phyloP scores from a whole-genome alignment of 768 basidiomycete species.

The Lactifluus hygrophoroides region DNA sequence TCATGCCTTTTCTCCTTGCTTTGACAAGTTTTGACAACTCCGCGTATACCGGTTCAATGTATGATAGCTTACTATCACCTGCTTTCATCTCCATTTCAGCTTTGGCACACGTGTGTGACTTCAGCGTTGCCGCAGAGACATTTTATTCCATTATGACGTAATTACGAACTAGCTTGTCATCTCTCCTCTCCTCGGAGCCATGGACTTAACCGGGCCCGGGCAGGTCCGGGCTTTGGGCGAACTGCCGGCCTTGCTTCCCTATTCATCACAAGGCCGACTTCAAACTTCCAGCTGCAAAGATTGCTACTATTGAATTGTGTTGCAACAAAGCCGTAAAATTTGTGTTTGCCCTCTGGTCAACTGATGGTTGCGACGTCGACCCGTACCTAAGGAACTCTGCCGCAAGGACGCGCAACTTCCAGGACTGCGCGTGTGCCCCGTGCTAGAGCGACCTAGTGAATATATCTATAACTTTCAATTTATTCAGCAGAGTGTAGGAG shows the following conservation, averaged over 20 bases:
- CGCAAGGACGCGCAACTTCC: constrained; percentile 30
- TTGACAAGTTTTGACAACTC: background rate
- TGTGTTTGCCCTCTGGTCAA: constrained; percentile 36
- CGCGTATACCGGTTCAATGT: background rate
- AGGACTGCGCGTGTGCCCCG: too few relatives aligned
- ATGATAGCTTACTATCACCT: background rate
- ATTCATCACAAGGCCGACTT: constrained; percentile 30
- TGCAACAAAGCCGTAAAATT: constrained; percentile 56
- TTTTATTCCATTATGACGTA: constrained; percentile 39
- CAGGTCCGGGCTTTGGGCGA: too few relatives aligned
- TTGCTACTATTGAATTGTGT: constrained; percentile 44
- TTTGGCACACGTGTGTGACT: constrained; percentile 56
- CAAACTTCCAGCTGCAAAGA: constrained; percentile 49
- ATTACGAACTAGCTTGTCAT: too few relatives aligned
- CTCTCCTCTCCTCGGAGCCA: too few relatives aligned
- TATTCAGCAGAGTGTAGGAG: constrained; percentile 50
- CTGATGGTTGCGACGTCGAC: constrained; percentile 45
- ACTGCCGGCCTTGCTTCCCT: too few relatives aligned
- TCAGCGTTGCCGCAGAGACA: constrained; percentile 50
- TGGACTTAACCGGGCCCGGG: too few relatives aligned
- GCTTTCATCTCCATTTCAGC: background rate
- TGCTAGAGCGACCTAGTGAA: constrained; percentile 56
- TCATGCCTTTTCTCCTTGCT: background rate
- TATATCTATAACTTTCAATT: constrained; percentile 70
- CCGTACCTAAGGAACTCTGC: constrained; percentile 41